These are phyloP conservation scores for Cichorium intybus DNA, from an alignment of 140 eudicot species.

Conservation along the genomic window DNA sequence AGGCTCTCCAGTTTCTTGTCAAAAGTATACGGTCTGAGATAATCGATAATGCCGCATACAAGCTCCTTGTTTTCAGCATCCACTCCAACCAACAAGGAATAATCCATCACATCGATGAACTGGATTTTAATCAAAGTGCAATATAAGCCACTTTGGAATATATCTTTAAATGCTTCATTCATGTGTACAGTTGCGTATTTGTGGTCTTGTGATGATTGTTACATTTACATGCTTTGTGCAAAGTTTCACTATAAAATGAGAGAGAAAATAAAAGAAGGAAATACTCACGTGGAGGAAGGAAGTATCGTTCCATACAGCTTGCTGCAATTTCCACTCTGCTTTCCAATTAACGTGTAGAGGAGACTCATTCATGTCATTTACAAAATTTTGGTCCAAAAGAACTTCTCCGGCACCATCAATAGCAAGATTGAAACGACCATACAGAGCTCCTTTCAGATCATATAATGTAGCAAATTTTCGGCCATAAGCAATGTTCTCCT, in stretches of 20 bases:
- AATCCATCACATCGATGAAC: slow-evolving; percentile 82
- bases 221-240: too few species aligned
- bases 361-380: slow-evolving; percentile 71
- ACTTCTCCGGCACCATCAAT: slow-evolving; percentile 70
- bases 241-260: too few species aligned
- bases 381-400: slow-evolving; percentile 84
- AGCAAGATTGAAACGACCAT: slow-evolving; percentile 55
- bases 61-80: slow-evolving; percentile 57
- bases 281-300: slow-evolving; percentile 78
- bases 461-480: slow-evolving; percentile 51
- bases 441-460: slow-evolving; percentile 85
- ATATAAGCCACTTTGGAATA: background rate
- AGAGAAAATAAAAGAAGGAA: background rate
- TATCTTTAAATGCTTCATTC: too few species aligned
- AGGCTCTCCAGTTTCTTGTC: slow-evolving; percentile 83
- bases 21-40: slow-evolving; percentile 79
- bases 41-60: slow-evolving; percentile 86
- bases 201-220: too few species aligned
- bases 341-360: slow-evolving; percentile 61
- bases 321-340: slow-evolving; percentile 58
- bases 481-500: slow-evolving; percentile 79
- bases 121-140: slow-evolving; percentile 15
- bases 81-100: slow-evolving; percentile 86
- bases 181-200: too few species aligned
- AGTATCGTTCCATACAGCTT: slow-evolving; percentile 87